Percentiles rank a stretch among this genome's conserved stretches.
These are phyloP conservation scores for Suhomyces faveliae DNA, from an alignment of 805 yeast genomes.

Conservation along the genomic window DNA sequence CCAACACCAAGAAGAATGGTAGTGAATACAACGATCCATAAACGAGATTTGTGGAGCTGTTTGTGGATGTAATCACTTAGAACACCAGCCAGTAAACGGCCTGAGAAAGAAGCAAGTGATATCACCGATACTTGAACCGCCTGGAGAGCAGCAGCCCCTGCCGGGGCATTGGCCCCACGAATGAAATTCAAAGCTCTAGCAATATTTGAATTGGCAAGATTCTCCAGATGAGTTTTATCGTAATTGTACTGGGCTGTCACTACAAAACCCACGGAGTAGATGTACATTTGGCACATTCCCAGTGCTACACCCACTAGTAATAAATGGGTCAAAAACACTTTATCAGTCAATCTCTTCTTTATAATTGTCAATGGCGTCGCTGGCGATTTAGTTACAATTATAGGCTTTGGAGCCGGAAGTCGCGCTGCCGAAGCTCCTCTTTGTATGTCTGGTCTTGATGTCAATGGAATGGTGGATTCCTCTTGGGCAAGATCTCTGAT, in stretches of 20 bases:
- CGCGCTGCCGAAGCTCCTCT: background rate
- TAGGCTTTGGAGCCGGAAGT: background rate
- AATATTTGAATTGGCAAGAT: no score
- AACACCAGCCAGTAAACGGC: conserved; percentile 65
- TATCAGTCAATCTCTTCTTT: conserved; percentile 20
- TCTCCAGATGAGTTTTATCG: conserved; percentile 3
- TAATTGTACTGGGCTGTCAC: conserved; percentile 44
- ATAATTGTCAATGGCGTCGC: conserved; percentile 19
- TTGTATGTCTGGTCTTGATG: background rate
- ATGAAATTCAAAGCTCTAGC: conserved; percentile 6
- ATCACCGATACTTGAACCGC: conserved; percentile 70
- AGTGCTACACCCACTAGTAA: conserved; percentile 55
- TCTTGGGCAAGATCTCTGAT: conserved; percentile 10
- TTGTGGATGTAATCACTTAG: conserved; percentile 59
- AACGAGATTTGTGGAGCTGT: conserved; percentile 51
- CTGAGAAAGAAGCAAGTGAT: conserved; percentile 63
- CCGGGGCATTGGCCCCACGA: no score
- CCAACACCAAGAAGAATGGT: conserved; percentile 35
- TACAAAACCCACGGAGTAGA: conserved; percentile 72
- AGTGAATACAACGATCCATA: conserved; percentile 60
- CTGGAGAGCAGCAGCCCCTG: conserved; percentile 48
- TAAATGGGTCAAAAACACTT: conserved; percentile 49
- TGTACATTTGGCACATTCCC: conserved; percentile 70
- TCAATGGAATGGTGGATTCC: conserved; percentile 1
- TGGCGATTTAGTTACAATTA: background rate